Base-by-base conservation (phyloP, 2,329 filamentous ascomycete genomes). In the Fusarium sp. region DNA sequence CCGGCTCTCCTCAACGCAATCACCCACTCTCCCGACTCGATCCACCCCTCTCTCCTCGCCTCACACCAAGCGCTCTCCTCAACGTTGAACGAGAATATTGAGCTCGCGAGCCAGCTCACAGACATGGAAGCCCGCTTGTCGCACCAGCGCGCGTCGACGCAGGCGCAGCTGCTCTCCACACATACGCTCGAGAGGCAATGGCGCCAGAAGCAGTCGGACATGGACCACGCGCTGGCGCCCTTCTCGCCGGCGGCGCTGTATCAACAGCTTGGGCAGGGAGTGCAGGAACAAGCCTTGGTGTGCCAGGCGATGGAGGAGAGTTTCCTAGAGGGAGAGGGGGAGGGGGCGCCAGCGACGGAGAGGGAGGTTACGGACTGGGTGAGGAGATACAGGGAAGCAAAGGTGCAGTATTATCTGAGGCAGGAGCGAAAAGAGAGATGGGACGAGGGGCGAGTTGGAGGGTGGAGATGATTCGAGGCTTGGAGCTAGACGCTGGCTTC, bases 391-490 rank as follows among this genome's bases (percentile, higher is more conserved):
- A 87, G 94, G 72, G 94, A 95, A 73, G 93, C 92, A 10, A 93
- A 91, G 77, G 92, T 92, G 73, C 83, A 92, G 61, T 91, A 91
- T 66, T 97, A 96, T 76, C 84, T 95, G 57, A 87, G 96, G 62
- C 90, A 91, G 76, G 96, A 98, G 83, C 89, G 94, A 71, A 97
- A 95, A 80, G 92, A 94, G 75, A 88, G 96, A 74, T 98, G 96
- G 96, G 96, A 98, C 78, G 95, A 98, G 81, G 94, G 95, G 27
- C 87, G 95, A 72, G 95, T 98, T 36, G 95, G 95, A 11, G 96
- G 96, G 1, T 98, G 96, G 96, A 89, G 95, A 76, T 95, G 84
- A 89, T 27, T 40, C 23, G 16, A 8, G 16, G 40, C 9, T 30
- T 41, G 27, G 23, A 51, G 36, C 23, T 18, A 13, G 48, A 30